Conservation (phyloP, 345 rosid genomes). For the Brassica carinata region DNA sequence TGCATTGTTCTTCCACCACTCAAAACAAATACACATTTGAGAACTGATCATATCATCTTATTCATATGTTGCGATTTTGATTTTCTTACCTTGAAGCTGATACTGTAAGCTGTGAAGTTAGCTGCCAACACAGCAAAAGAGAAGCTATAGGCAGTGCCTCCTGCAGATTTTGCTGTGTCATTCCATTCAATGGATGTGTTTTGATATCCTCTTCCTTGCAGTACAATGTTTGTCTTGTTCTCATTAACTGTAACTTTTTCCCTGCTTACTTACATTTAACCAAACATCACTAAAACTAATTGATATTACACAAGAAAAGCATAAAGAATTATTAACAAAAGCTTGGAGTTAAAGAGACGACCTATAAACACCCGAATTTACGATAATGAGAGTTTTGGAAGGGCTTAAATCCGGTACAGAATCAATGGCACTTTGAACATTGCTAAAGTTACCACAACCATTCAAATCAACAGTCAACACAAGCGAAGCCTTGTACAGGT, state of each 20-base stretch:
- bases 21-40: conserved; percentile 8
- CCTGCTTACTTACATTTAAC: conserved; percentile 45
- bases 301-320: neutral
- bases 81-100: conserved; percentile 69
- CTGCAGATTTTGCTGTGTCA: conserved; percentile 81
- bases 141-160: conserved; percentile 65
- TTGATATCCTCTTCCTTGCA: conserved; percentile 70
- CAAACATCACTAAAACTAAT: neutral
- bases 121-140: conserved; percentile 67
- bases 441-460: conserved; percentile 73
- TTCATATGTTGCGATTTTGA: neutral
- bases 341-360: conserved; percentile 32
- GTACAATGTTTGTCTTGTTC: conserved; percentile 67
- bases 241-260: conserved; percentile 70
- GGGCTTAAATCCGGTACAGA: conserved; percentile 59
- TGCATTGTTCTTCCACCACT: conserved; percentile 61
- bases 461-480: conserved; percentile 61
- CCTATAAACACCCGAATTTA: conserved; percentile 82
- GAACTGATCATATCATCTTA: neutral
- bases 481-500: conserved; percentile 42
- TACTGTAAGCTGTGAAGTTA: conserved; percentile 74
- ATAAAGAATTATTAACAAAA: neutral
- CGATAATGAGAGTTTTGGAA: conserved; percentile 56
- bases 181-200: conserved; percentile 75
- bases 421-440: conserved; percentile 73